A percentile compares a stretch with the other conserved stretches of the same genome.
Conservation (phyloP, 1,284 basidiomycete genomes). For the Tausonia pullulans region DNA sequence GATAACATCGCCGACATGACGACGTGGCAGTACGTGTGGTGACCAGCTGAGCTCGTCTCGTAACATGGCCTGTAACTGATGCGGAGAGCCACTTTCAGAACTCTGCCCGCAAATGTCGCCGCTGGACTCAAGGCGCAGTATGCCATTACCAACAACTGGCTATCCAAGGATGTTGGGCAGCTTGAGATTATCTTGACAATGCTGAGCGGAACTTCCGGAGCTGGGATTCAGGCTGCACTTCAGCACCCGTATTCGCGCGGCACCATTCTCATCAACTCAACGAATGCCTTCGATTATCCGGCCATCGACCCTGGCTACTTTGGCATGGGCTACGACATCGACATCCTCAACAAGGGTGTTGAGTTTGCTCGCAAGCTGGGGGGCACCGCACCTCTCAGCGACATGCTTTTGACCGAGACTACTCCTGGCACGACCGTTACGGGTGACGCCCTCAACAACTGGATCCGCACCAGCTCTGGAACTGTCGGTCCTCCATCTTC, state of each 20-base stretch:
- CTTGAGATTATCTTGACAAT: slow-evolving; percentile 33
- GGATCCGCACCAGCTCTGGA: slow-evolving; percentile 20
- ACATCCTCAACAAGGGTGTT: slow-evolving; percentile 26
- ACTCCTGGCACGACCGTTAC: slow-evolving; percentile 21
- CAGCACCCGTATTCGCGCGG: slow-evolving; percentile 37
- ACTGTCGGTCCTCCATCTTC: neutral
- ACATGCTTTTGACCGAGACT: slow-evolving; percentile 24
- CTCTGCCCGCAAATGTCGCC: slow-evolving; percentile 27
- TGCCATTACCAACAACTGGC: slow-evolving; percentile 20
- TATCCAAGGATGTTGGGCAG: slow-evolving; percentile 29
- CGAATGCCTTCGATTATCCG: slow-evolving; percentile 46
- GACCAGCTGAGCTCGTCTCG: too few species aligned
- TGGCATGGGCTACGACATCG: slow-evolving; percentile 27
- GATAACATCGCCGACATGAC: slow-evolving; percentile 61
- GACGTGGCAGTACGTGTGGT: slow-evolving; percentile 20
- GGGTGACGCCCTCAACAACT: slow-evolving; percentile 28
- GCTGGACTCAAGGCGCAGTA: slow-evolving; percentile 29
- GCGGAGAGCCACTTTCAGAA: neutral
- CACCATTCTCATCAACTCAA: slow-evolving; percentile 42
- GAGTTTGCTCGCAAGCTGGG: slow-evolving; percentile 28
- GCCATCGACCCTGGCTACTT: slow-evolving; percentile 54
- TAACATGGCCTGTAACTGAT: neutral
- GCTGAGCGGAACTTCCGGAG: slow-evolving; percentile 19
- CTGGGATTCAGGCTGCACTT: slow-evolving; percentile 26
- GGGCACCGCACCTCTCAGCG: slow-evolving; percentile 24